Evolutionary conservation across 2,329 filamentous ascomycete species (phyloP), one percentile per base, ranked within the genome.

Genomic region (Leptoxyphium fumago): DNA sequence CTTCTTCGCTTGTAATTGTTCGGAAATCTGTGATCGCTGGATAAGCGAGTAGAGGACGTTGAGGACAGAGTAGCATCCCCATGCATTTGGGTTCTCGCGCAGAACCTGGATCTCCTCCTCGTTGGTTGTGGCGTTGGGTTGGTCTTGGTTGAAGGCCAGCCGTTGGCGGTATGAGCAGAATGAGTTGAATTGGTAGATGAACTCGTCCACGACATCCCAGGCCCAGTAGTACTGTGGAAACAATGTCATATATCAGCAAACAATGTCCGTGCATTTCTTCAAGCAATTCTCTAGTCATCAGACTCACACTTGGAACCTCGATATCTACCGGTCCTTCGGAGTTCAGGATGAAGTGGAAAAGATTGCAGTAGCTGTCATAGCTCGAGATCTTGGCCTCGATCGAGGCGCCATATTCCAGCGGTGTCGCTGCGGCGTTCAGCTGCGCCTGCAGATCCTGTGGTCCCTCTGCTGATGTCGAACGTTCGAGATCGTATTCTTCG

Each of bases 131-230:
- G 49, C 49, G 39, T 47, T 51, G 29, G 52, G 43, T 41, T 48
- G 48, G 15, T 15, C 32, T 41, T 56, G 55, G 72, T 73, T 78
- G 55, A 87, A 78, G 51, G 91, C 91, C 55, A 94, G 80, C 54
- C 87, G 82, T 66, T 93, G 87, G 61, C 91, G 81, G 76, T 95
- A 95, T 50, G 87, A 86, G 65, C 87, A 96, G 75, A 98, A 98
- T 47, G 88, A 93, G 75, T 98, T 95, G 75, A 98, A 98, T 67
- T 98, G 91, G 74, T 98, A 98, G 70, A 98, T 96, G 73, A 98
- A 98, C 69, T 98, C 91, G 67, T 98, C 91, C 69, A 98, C 95
- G 55, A 96, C 89, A 66, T 98, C 91, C 91, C 91, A 98, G 38
- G 91, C 91, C 91, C 91, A 98, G 73, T 89, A 95, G 71, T 94